Conservation (phyloP, 805 yeast genomes). For the Tetrapisispora iriomotensis region DNA sequence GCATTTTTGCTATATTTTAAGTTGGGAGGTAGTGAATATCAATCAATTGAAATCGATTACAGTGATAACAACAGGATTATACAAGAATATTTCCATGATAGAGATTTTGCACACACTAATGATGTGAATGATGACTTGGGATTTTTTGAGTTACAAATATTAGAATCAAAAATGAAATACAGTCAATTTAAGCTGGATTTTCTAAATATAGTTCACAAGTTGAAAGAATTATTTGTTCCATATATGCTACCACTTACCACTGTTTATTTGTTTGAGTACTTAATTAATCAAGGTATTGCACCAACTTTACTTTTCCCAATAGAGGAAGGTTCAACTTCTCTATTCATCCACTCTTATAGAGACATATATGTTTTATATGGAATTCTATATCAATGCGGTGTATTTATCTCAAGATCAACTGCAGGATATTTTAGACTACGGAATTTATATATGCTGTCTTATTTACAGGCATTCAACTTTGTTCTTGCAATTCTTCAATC, state of each 20-base stretch:
- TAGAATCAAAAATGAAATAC: neutral
- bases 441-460: constrained; percentile 50
- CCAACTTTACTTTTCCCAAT: constrained; percentile 80
- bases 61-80: too few species aligned
- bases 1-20: constrained; percentile 37
- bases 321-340: constrained; percentile 21
- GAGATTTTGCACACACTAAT: too few species aligned
- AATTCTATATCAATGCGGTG: constrained; percentile 84
- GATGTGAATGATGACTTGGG: constrained; percentile 4
- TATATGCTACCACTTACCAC: constrained; percentile 77
- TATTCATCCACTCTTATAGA: constrained; percentile 65
- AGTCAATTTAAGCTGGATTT: neutral
- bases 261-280: constrained; percentile 79
- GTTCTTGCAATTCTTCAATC: constrained; percentile 55
- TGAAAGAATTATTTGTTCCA: constrained; percentile 43
- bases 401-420: constrained; percentile 82
- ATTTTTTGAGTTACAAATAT: too few species aligned
- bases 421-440: constrained; percentile 52
- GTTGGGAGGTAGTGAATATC: constrained; percentile 10
- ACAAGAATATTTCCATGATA: too few species aligned
- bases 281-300: constrained; percentile 83
- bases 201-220: constrained; percentile 19
- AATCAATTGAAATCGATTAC: neutral
- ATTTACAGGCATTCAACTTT: constrained; percentile 60
- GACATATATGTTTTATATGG: constrained; percentile 91